Percentiles rank a stretch among this genome's conserved stretches.
These are phyloP conservation scores for Balakata baccata DNA, from an alignment of 345 rosid genomes.

Conservation along the genomic window DNA sequence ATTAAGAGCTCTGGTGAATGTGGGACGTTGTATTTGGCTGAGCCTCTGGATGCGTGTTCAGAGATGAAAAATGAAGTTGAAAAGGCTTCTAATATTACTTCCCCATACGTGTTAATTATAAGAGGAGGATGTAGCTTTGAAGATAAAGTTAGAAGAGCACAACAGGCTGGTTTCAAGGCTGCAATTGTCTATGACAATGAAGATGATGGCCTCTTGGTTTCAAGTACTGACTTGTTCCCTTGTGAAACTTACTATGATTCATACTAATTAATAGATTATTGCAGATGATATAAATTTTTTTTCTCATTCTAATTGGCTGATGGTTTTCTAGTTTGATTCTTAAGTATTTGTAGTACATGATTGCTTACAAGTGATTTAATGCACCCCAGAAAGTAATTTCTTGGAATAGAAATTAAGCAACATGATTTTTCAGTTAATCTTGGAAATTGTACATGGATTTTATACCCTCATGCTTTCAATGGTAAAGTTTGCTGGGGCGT, in stretches of 20 bases:
- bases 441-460: background rate
- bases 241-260: background rate
- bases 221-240: constrained; percentile 56
- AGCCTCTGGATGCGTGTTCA: constrained; percentile 78
- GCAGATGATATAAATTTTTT: background rate
- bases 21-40: constrained; percentile 58
- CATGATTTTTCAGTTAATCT: background rate
- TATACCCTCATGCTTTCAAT: background rate
- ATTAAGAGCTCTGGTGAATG: constrained; percentile 62
- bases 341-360: background rate
- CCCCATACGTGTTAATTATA: constrained; percentile 57
- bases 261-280: background rate
- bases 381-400: no score
- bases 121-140: constrained; percentile 94
- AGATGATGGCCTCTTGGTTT: constrained; percentile 59
- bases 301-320: background rate
- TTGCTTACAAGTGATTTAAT: background rate
- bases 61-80: constrained; percentile 48
- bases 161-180: constrained; percentile 75
- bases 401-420: background rate
- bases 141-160: constrained; percentile 82
- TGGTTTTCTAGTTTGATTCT: background rate
- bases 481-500: background rate
- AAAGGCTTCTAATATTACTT: constrained; percentile 36
- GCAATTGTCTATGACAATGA: constrained; percentile 65